Percentiles rank a stretch among this genome's conserved stretches.
These are phyloP conservation scores for Iris pallida DNA, from an alignment of 116 monocot species.

Conservation along the genomic window DNA sequence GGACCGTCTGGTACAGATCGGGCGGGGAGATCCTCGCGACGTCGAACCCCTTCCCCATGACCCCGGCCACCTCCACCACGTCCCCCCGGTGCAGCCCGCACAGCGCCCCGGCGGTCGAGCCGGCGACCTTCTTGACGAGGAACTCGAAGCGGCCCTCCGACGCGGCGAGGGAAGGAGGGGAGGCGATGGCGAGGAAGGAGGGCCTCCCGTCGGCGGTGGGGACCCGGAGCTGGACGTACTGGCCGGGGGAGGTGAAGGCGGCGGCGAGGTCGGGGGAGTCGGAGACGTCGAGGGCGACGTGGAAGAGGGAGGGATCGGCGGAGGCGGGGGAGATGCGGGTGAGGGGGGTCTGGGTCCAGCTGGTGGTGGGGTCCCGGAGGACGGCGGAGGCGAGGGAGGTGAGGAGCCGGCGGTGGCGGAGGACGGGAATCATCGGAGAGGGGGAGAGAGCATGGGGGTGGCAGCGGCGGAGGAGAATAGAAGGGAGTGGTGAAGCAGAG, in stretches of 20 bases:
- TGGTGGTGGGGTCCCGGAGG: conserved; percentile 40
- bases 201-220: conserved; percentile 40
- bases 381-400: conserved; percentile 32
- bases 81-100: conserved; percentile 71
- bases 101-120: conserved; percentile 66
- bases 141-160: conserved; percentile 65
- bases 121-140: conserved; percentile 72
- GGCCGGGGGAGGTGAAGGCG: conserved; percentile 56
- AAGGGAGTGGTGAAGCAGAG: not conserved
- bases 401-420: conserved; percentile 5
- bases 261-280: conserved; percentile 52
- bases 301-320: conserved; percentile 66
- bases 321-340: conserved; percentile 54
- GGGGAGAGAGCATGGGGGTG: not conserved
- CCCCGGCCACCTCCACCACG: conserved; percentile 63
- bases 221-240: conserved; percentile 83
- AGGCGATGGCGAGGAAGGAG: conserved; percentile 83
- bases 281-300: conserved; percentile 69
- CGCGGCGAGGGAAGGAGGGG: conserved; percentile 44
- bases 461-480: conserved; percentile 3
- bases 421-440: conserved; percentile 13
- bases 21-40: conserved; percentile 53
- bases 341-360: conserved; percentile 73
- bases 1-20: conserved; percentile 28
- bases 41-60: conserved; percentile 80